Evolutionary conservation across 345 rosid species (phyloP), one percentile per base, ranked within the genome.

Genomic region (Moricandia arvensis): DNA sequence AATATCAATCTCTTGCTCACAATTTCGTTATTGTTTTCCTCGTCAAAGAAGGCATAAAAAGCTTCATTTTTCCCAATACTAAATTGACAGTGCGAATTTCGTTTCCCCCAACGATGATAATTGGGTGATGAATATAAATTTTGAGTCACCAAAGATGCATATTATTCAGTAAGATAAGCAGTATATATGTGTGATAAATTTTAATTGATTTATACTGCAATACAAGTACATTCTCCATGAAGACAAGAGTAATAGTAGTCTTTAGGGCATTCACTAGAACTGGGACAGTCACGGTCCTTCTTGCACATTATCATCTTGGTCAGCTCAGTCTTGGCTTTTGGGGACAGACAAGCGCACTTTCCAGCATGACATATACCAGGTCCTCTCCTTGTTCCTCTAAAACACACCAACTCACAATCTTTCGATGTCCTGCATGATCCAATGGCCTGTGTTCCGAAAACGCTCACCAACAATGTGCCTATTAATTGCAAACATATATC

Each of bases 191-290:
- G 5, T 13, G 53, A 45, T 45, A 45, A 5, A 12, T 1, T 45
- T 54, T 55, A 57, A 57, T 57, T 15, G 13, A 34, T 61, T 63
- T 63, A 35, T 6, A 35, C 37, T n/a, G 63, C 8, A 2, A 60
- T 60, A 21, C 75, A 63, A 26, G 63, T 73, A 54, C 70, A 73
- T 73, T 26, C 31, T 53, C 76, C 76, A 18, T 61, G 35, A 63
- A 73, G 62, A 4, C 76, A 73, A 63, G 12, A 5, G 58, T 63
- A 73, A 63, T 63, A 34, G 24, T 9, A 63, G 7, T 73, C 63
- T 53, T 24, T 26, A 26, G 70, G 76, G 18, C 76, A 73, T n/a
- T 37, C 0, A 53, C 4, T 37, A 73, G 55, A 34, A 73, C 30
- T 38, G 0, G 77, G 57, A 73, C 76, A 73, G 30, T 63, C 76